A percentile compares a stretch with the other conserved stretches of the same genome.
Conservation (phyloP, 1,139 yeast species). For the Wickerhamomyces sp. region DNA sequence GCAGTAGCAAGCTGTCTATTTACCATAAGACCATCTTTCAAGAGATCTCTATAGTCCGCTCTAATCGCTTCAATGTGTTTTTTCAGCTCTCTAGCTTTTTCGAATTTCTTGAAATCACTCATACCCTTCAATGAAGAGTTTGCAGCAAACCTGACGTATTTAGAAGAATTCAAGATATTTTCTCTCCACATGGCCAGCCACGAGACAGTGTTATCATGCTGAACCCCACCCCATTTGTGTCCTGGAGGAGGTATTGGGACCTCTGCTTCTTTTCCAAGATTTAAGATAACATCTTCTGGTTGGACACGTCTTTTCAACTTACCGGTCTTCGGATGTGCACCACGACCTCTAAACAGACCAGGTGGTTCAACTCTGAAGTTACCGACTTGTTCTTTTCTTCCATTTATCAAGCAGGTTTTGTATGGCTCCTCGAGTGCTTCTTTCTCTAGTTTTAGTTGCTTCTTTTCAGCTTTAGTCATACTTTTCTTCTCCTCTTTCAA, state of each 20-base stretch:
- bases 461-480: constrained; percentile 67
- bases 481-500: constrained; percentile 69
- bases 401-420: constrained; percentile 77
- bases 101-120: constrained; percentile 87
- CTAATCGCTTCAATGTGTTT: constrained; percentile 69
- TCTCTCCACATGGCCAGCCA: constrained; percentile 99
- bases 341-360: constrained; percentile 92
- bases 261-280: constrained; percentile 66
- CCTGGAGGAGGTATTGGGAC: constrained; percentile 85
- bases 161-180: constrained; percentile 75
- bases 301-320: constrained; percentile 73
- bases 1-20: constrained; percentile 94
- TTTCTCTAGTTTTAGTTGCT: constrained; percentile 61
- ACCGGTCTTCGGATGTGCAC: constrained; percentile 96
- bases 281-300: constrained; percentile 87
- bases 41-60: constrained; percentile 62
- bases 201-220: constrained; percentile 84
- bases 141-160: constrained; percentile 89
- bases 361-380: constrained; percentile 96
- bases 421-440: constrained; percentile 77
- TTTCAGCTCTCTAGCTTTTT: constrained; percentile 83
- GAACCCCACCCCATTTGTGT: constrained; percentile 85
- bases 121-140: constrained; percentile 88
- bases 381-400: constrained; percentile 88
- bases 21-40: constrained; percentile 74